phyloP scores from a whole-genome alignment of 306 rosid genomes.

The Quercus rubra region DNA sequence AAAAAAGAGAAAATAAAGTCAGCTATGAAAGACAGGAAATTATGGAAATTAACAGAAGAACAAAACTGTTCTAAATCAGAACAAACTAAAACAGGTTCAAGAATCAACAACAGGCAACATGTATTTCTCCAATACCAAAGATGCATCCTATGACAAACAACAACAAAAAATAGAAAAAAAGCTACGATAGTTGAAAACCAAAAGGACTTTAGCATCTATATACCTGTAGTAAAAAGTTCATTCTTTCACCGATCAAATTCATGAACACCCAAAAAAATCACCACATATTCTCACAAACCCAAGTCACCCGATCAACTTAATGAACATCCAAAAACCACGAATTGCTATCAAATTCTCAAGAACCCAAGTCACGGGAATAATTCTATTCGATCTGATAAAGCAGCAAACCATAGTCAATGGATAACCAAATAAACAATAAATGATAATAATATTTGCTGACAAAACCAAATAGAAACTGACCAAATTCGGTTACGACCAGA shows the following conservation, averaged over 20 bases:
- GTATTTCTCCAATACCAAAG: not conserved
- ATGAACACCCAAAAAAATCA: not conserved
- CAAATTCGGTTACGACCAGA: not conserved
- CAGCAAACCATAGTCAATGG: not conserved
- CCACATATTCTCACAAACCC: slow-evolving; percentile 1
- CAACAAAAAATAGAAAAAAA: not conserved
- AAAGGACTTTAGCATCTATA: not conserved
- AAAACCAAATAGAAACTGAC: not conserved
- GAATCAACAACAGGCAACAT: not conserved
- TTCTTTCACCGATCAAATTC: not conserved
- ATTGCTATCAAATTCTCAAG: not conserved
- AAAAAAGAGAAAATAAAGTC: not conserved
- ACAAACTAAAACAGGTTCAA: not conserved
- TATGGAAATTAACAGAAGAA: not conserved
- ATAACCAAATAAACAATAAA: not conserved
- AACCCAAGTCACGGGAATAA: slow-evolving; percentile 6
- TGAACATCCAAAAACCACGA: not conserved
- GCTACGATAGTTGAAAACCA: not conserved
- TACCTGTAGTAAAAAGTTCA: slow-evolving; percentile 2
- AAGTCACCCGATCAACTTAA: not conserved
- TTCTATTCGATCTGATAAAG: slow-evolving; percentile 9
- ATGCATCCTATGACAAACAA: not conserved
- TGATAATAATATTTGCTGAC: not conserved
- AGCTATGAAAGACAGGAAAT: not conserved
- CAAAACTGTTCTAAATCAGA: not conserved